Base-by-base conservation (phyloP, 768 basidiomycete genomes). In the Boletus speciosus region DNA sequence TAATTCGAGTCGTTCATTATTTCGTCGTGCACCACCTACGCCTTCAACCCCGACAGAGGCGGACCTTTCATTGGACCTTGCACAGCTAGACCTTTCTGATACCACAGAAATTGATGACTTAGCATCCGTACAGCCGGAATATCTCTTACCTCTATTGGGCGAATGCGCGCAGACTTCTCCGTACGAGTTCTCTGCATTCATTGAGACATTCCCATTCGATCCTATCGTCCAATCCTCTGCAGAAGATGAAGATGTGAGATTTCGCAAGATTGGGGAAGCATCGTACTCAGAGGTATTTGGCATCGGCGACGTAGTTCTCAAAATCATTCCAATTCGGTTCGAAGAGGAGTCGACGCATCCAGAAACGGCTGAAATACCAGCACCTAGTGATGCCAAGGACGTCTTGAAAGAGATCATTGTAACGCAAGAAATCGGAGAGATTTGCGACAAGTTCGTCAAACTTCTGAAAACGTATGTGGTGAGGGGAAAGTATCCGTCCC, bases 251-350 rank as follows among this genome's bases (percentile, higher is more conserved):
- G 59, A 72, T 56, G 55, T 70, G 23, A 69, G 52, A 6, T 93
- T 93, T 71, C 77, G 73, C 60, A 99, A 99, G 71, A 85, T 98
- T 43, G 96, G 96, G 39, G 97, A 99, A 73, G 97, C 97, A 7
- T 92, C 90, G 46, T 99, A 89, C 70, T 96, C 93, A 0, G 97
- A 99, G 66, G 97, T 99, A 29, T 99, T 92, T 69, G 88, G 88
- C 8, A 86, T 94, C 47, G 88, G 88, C 3, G 82, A 89, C 59
- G 83, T 95, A 34, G 93, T 95, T n/a, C 77, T 95, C 58, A 96
- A 95, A 74, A 79, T 97, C 42, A 84, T 95, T 36, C 93, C 93
- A 6, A 70, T 94, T 36, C 77, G 83, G 47, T 76, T 81, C 57
- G 84, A 85, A 61, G 74, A 35, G n/a, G 55, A 56, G 29, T 44